Percentiles rank a stretch among this genome's conserved stretches.
These are phyloP conservation scores for Cladosporium sp. DNA, from an alignment of 2,329 filamentous ascomycete species.

Conservation along the genomic window DNA sequence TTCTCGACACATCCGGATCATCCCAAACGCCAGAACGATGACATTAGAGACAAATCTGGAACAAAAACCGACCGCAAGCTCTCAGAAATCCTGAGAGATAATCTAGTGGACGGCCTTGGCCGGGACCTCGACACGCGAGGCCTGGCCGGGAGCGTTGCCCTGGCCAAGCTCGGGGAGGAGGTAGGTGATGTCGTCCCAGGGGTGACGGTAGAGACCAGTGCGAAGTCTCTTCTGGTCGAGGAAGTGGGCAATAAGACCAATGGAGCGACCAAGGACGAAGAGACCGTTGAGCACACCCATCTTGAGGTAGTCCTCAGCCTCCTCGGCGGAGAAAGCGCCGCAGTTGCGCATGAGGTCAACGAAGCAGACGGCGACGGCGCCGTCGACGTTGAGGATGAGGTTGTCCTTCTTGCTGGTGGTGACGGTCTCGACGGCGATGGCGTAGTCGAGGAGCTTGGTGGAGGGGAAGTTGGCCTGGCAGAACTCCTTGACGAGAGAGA, in stretches of 20 bases:
- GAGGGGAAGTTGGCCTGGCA: slow-evolving; percentile 95
- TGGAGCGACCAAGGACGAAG: slow-evolving; percentile 93
- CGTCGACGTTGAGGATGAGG: slow-evolving; percentile 98
- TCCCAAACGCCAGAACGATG: slow-evolving; percentile 4
- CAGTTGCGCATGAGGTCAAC: slow-evolving; percentile 97
- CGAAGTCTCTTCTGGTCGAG: slow-evolving; percentile 99
- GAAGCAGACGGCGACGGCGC: slow-evolving; percentile 97
- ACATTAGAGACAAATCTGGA: slow-evolving; percentile 6
- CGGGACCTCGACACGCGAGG: slow-evolving; percentile 87
- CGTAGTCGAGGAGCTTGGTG: slow-evolving; percentile 98
- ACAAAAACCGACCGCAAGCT: neutral
- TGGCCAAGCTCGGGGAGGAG: slow-evolving; percentile 76
- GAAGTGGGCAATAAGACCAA: slow-evolving; percentile 99
- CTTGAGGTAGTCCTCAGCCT: slow-evolving; percentile 96
- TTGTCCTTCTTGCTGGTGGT: slow-evolving; percentile 99
- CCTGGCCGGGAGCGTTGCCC: slow-evolving; percentile 64
- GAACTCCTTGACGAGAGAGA: slow-evolving; percentile 99
- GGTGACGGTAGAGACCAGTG: slow-evolving; percentile 94
- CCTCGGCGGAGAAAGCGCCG: slow-evolving; percentile 90
- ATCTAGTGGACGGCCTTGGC: slow-evolving; percentile 46
- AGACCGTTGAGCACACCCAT: slow-evolving; percentile 99
- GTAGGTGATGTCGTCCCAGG: slow-evolving; percentile 98
- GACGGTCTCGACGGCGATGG: slow-evolving; percentile 93
- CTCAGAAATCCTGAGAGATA: neutral
- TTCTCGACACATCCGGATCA: neutral